A percentile compares a stretch with the other conserved stretches of the same genome.
Conservation (phyloP, 202 grass and related monocot genomes). For the Brachypodium distachyon region DNA sequence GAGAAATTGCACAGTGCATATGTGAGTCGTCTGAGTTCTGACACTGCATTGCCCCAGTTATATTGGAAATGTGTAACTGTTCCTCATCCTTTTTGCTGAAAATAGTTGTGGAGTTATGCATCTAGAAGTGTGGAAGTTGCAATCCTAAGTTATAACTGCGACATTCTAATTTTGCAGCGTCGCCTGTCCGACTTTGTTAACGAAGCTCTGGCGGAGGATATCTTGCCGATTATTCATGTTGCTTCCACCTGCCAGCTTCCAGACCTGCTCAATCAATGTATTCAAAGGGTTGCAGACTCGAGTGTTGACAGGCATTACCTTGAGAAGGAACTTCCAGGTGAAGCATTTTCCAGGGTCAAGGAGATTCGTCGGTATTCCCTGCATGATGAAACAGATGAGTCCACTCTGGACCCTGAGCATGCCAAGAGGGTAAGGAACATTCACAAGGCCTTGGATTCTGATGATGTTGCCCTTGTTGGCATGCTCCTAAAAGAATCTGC, state of each 20-base stretch:
- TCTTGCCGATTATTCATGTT: slow-evolving; percentile 30
- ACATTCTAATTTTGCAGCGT: slow-evolving; percentile 36
- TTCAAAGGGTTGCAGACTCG: slow-evolving; percentile 22
- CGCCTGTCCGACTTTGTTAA: slow-evolving; percentile 36
- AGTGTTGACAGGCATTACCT: slow-evolving; percentile 29
- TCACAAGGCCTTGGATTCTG: slow-evolving; percentile 48
- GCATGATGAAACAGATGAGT: background rate
- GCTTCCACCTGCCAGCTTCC: slow-evolving; percentile 32
- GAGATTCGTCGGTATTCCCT: background rate
- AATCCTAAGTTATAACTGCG: background rate
- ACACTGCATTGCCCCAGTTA: background rate
- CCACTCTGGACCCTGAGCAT: slow-evolving; percentile 21
- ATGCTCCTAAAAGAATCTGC: slow-evolving; percentile 27
- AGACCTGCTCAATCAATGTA: slow-evolving; percentile 34
- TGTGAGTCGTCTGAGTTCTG: no score
- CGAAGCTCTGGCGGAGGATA: slow-evolving; percentile 35
- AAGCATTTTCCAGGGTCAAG: slow-evolving; percentile 26
- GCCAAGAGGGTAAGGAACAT: slow-evolving; percentile 46
- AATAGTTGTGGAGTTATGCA: background rate
- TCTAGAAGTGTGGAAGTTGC: background rate
- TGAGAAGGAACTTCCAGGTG: slow-evolving; percentile 39
- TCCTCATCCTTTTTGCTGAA: background rate
- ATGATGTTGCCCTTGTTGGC: slow-evolving; percentile 44
- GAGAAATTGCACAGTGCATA: background rate
- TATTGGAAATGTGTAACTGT: background rate